Percentiles rank a stretch among this genome's conserved stretches.
phyloP scores from a whole-genome alignment of 1,284 basidiomycete species.

The Ceratobasidium sp. region DNA sequence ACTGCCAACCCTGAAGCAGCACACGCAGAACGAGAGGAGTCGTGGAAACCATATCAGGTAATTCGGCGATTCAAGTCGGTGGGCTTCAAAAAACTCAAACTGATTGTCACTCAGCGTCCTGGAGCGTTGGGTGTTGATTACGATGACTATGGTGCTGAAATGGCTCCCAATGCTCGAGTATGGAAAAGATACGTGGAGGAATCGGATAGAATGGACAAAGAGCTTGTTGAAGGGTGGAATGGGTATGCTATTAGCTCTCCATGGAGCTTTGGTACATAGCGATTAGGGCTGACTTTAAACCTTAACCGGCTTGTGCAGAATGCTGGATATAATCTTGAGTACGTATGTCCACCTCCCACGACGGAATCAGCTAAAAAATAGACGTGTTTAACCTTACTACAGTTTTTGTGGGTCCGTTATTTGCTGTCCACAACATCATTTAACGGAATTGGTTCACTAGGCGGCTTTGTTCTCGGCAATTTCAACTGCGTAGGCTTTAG shows the following conservation, averaged over 20 bases:
- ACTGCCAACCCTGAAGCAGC: too few relatives aligned
- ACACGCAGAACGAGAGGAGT: too few relatives aligned
- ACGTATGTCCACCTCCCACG: neutral
- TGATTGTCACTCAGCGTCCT: too few relatives aligned
- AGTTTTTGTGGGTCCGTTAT: slow-evolving; percentile 11
- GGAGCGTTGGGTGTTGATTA: too few relatives aligned
- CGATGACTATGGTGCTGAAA: slow-evolving; percentile 6
- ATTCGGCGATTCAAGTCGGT: too few relatives aligned
- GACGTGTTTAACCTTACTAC: neutral
- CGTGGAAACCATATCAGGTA: too few relatives aligned
- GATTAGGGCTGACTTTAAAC: too few relatives aligned
- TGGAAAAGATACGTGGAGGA: slow-evolving; percentile 1
- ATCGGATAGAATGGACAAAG: neutral
- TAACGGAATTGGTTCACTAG: neutral
- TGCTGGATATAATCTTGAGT: slow-evolving; percentile 19
- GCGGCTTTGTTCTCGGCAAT: slow-evolving; percentile 25
- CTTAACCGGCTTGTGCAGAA: neutral
- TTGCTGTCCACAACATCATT: neutral
- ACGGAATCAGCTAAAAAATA: too few relatives aligned
- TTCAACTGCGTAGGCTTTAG: slow-evolving; percentile 3
- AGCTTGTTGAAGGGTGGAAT: slow-evolving; percentile 11
- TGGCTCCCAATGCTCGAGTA: neutral
- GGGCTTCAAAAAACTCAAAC: too few relatives aligned
- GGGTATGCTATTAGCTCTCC: neutral
- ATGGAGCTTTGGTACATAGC: too few relatives aligned